phyloP scores from a whole-genome alignment of 2,329 filamentous ascomycete genomes.

The Claviceps sp. region DNA sequence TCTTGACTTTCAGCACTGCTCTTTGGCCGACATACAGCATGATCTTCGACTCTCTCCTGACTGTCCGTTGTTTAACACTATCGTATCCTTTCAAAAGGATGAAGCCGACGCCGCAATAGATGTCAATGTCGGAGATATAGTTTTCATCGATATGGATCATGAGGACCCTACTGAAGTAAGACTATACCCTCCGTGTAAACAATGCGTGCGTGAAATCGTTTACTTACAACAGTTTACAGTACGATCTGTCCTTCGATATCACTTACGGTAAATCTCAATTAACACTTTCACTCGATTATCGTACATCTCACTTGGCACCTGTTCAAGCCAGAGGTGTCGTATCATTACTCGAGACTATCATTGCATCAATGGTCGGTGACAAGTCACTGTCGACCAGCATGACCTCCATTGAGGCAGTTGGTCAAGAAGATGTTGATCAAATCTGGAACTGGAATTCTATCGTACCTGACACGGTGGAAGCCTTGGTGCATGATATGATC shows the following conservation, averaged over 20 bases:
- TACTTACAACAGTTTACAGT: background rate
- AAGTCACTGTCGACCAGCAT: background rate
- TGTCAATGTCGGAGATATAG: background rate
- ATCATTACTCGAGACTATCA: background rate
- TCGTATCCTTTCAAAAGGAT: slow-evolving; percentile 17
- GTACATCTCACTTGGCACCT: background rate
- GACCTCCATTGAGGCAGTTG: background rate
- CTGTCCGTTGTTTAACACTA: slow-evolving; percentile 18
- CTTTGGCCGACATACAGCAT: slow-evolving; percentile 31
- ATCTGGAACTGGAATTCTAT: slow-evolving; percentile 11
- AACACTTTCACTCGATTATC: background rate
- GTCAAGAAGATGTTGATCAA: background rate
- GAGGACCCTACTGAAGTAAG: slow-evolving; percentile 4
- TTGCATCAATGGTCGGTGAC: background rate
- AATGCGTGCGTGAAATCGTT: background rate
- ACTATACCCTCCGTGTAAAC: background rate
- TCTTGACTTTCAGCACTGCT: slow-evolving; percentile 34
- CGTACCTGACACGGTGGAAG: slow-evolving; percentile 5
- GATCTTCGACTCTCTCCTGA: slow-evolving; percentile 10
- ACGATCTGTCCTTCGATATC: background rate
- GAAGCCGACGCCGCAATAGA: background rate
- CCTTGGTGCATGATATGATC: slow-evolving; percentile 12
- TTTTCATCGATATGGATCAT: slow-evolving; percentile 1
- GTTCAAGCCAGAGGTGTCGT: background rate
- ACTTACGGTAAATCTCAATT: slow-evolving; percentile 1